Base-by-base conservation (phyloP, 2,329 filamentous ascomycete species). In the Aureobasidium mangrovei region DNA sequence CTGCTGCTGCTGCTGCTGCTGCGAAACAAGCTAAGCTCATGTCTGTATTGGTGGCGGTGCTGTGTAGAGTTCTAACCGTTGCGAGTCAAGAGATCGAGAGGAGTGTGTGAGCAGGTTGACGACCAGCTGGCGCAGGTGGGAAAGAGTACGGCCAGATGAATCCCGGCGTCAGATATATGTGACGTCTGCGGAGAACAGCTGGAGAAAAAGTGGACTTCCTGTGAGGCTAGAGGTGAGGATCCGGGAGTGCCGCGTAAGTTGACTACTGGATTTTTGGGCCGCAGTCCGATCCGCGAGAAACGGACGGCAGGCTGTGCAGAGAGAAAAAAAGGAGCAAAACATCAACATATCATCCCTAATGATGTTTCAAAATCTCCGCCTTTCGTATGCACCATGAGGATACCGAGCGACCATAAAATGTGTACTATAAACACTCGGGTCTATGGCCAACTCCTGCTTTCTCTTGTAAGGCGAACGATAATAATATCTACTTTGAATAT, bases 1-100 rank as follows among this genome's bases (percentile, higher is more conserved):
- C 61, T 64, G 53, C 51, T 56, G 3, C 62, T 60, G 4, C 59
- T 61, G 9, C 61, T 63, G 28, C 64, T 62, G 27, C 63, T 62
- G 40, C 40, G 10, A 38, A 60, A 24, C 57, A 56, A 38, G 61
- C 48, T 56, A 57, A 52, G 57, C 56, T 57, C 3, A 42, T 51
- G 36, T 63, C 61, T 26, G 57, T 54, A 12, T 29, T 35, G 29
- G 38, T 27, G n/a, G 43, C 44, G 26, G 28, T 6, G 10, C 18
- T 43, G 26, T 44, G 18, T 18, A 18, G 18, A 18, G 18, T 18
- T 18, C 18, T 18, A 18, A 18, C 18, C 18, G 18, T 18, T 18
- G 18, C 18, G 18, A 18, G 18, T 18, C 18, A 18, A 18, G 18
- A 18, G 18, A 18, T 18, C 18, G 18, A 18, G 18, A 1, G 18